Evolutionary conservation across 495 filamentous ascomycete genomes (phyloP).

Genomic region (Podospora sp.): DNA sequence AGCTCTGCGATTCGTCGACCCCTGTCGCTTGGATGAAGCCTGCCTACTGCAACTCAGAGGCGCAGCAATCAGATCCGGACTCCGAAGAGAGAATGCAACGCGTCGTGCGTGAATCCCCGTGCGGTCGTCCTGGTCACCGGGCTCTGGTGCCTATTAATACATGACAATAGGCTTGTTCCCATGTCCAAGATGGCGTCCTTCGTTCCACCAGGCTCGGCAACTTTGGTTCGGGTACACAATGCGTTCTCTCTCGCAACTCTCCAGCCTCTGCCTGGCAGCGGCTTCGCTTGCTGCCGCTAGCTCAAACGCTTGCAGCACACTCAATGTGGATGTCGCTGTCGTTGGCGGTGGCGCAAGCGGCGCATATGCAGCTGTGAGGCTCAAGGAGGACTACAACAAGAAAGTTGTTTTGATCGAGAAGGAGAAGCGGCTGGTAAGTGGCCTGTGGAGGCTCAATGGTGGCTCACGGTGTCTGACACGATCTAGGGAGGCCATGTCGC

Average conservation of each 20-base stretch:
- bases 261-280: neutral
- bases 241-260: neutral
- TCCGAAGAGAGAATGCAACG: neutral
- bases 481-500: constrained; percentile 44
- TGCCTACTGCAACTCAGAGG: neutral
- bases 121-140: no score
- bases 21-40: neutral
- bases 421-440: constrained; percentile 40
- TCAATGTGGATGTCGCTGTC: constrained; percentile 39
- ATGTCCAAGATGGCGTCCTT: no score
- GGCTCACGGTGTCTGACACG: neutral
- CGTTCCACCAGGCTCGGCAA: no score
- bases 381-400: constrained; percentile 44
- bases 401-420: constrained; percentile 47
- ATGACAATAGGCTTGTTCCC: no score
- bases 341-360: constrained; percentile 52
- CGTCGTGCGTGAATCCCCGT: no score
- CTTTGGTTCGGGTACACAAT: neutral
- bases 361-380: constrained; percentile 49
- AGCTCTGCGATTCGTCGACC: no score
- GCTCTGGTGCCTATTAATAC: no score
- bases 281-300: neutral
- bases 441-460: neutral
- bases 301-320: constrained; percentile 8
- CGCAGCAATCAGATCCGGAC: neutral